Percentiles rank a stretch among this genome's conserved stretches.
phyloP scores from a whole-genome alignment of 1,139 yeast species.

The Ogataea hybrid region DNA sequence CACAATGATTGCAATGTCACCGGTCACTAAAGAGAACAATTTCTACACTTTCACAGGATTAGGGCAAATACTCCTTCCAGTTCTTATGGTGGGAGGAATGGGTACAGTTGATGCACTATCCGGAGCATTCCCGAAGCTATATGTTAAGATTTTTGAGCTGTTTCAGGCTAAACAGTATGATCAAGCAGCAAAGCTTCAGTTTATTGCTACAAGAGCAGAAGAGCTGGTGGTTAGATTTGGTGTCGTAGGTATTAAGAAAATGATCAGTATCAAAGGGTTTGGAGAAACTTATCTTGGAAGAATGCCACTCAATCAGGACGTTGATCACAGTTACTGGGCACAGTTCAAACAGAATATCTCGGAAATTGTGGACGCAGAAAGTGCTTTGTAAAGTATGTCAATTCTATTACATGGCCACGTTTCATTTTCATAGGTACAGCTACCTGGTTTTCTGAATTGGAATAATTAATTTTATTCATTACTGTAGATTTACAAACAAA shows the following conservation, averaged over 20 bases:
- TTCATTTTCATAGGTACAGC: not conserved
- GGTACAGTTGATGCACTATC: conserved; percentile 47
- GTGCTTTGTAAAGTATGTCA: not conserved
- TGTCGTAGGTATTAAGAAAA: conserved; percentile 35
- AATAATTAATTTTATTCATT: conserved; percentile 4
- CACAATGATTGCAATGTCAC: conserved; percentile 35
- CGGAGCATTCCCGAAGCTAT: conserved; percentile 40
- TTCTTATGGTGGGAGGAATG: conserved; percentile 37
- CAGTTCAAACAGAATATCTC: not conserved
- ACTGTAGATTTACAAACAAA: conserved; percentile 43
- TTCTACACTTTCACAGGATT: conserved; percentile 42
- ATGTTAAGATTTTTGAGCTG: conserved; percentile 32
- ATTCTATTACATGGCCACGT: not conserved
- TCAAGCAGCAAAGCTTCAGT: conserved; percentile 36
- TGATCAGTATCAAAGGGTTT: conserved; percentile 13
- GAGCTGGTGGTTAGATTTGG: conserved; percentile 36
- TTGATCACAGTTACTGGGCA: conserved; percentile 15
- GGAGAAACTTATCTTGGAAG: conserved; percentile 33
- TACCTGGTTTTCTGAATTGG: not conserved
- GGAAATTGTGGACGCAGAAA: not conserved
- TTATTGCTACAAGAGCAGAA: conserved; percentile 35
- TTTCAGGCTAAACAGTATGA: conserved; percentile 29
- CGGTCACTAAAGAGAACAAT: conserved; percentile 25
- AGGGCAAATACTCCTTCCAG: conserved; percentile 43
- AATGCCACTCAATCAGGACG: conserved; percentile 32